A percentile compares a stretch with the other conserved stretches of the same genome.
phyloP scores from a whole-genome alignment of 441 rosid species.

The Gossypium davidsonii region DNA sequence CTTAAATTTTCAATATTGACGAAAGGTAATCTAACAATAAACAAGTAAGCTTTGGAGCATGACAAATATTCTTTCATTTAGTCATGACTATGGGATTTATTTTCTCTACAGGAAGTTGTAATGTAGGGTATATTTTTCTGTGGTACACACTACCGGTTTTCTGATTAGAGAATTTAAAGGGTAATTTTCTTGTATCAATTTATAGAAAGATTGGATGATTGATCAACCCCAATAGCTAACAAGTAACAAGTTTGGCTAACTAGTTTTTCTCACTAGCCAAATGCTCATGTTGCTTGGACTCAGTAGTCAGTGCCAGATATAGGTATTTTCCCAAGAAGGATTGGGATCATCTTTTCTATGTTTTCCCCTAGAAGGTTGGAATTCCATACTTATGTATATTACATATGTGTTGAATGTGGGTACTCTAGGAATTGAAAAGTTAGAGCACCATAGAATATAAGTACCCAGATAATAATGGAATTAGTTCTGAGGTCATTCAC shows the following conservation, averaged over 20 bases:
- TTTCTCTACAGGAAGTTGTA: neutral
- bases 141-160: neutral
- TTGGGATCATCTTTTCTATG: neutral
- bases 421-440: neutral
- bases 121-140: neutral
- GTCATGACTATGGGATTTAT: neutral
- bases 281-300: neutral
- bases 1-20: neutral
- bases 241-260: neutral
- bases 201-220: neutral
- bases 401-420: neutral
- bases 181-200: neutral
- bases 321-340: neutral
- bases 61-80: neutral
- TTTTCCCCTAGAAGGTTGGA: neutral
- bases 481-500: constrained; percentile 1
- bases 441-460: neutral
- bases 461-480: neutral
- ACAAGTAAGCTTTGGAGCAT: neutral
- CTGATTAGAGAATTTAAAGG: neutral
- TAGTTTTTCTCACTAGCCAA: neutral
- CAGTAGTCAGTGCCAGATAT: neutral
- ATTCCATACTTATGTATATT: neutral
- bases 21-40: neutral
- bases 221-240: neutral